phyloP scores from a whole-genome alignment of 2,329 filamentous ascomycete species.

The Xylariales sp. region DNA sequence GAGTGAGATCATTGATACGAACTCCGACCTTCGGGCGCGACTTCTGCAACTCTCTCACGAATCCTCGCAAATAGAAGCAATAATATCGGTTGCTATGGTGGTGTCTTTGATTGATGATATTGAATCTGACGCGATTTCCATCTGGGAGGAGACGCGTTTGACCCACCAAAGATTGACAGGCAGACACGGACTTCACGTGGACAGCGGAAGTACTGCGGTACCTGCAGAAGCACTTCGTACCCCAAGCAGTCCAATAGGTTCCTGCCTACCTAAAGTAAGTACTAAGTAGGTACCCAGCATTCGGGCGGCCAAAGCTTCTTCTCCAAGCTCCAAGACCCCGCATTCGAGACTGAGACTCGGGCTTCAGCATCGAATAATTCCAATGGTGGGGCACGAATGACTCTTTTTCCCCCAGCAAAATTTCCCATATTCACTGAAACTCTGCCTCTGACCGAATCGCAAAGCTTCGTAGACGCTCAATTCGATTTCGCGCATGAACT shows the following conservation, averaged over 20 bases:
- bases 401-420: not conserved
- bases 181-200: slow-evolving; percentile 2
- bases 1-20: slow-evolving; percentile 1
- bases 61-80: no score
- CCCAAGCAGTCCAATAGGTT: no score
- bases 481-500: not conserved
- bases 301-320: no score
- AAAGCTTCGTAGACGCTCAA: not conserved
- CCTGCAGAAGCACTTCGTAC: not conserved
- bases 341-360: no score
- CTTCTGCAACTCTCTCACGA: no score
- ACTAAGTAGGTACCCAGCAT: no score
- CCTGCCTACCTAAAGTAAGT: no score
- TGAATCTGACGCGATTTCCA: not conserved
- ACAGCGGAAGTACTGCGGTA: not conserved
- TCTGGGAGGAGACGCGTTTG: not conserved
- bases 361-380: no score
- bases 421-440: not conserved
- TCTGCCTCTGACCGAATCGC: not conserved
- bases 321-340: no score
- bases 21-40: no score
- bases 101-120: not conserved
- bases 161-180: not conserved
- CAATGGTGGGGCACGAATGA: slow-evolving; percentile 1
- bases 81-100: no score